Conservation (phyloP, 176 grass and related monocot species). For the Musa beccarii region DNA sequence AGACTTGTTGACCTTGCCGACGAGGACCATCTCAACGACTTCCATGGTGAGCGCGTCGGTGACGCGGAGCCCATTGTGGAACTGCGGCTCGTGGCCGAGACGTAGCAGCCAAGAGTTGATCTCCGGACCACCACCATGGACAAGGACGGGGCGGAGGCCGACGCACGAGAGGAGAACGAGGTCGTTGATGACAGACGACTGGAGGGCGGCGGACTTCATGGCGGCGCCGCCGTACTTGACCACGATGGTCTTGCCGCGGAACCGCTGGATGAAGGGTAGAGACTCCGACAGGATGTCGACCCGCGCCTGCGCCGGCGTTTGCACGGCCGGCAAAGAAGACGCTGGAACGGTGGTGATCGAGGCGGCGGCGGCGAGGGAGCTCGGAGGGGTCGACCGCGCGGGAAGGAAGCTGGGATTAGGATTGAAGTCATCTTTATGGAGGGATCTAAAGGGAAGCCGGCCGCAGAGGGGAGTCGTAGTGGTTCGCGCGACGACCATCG, state of each 20-base stretch:
- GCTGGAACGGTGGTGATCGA: too few species aligned
- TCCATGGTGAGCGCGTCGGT: slow-evolving; percentile 68
- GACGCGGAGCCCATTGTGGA: slow-evolving; percentile 61
- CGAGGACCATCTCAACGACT: slow-evolving; percentile 73
- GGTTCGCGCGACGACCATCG: slow-evolving; percentile 5
- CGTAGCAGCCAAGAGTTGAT: slow-evolving; percentile 29
- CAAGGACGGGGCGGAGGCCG: slow-evolving; percentile 56
- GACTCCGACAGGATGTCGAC: slow-evolving; percentile 45
- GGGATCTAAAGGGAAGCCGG: too few species aligned
- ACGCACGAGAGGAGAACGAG: slow-evolving; percentile 72
- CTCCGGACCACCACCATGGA: slow-evolving; percentile 28
- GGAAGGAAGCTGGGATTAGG: slow-evolving; percentile 3
- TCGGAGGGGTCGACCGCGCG: too few species aligned
- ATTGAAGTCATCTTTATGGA: too few species aligned
- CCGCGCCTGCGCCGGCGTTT: too few species aligned
- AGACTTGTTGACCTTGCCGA: slow-evolving; percentile 71
- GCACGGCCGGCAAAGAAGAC: too few species aligned
- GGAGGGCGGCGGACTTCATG: slow-evolving; percentile 56
- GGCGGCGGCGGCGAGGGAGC: too few species aligned
- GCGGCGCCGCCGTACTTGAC: slow-evolving; percentile 68
- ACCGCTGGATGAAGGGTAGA: slow-evolving; percentile 75
- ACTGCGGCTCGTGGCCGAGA: slow-evolving; percentile 46
- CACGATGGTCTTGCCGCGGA: slow-evolving; percentile 76
- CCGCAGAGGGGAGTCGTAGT: slow-evolving; percentile 23
- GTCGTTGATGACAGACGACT: slow-evolving; percentile 60